These are phyloP conservation scores for Zea mays DNA, from an alignment of 176 grass and related monocot species.

Conservation along the genomic window DNA sequence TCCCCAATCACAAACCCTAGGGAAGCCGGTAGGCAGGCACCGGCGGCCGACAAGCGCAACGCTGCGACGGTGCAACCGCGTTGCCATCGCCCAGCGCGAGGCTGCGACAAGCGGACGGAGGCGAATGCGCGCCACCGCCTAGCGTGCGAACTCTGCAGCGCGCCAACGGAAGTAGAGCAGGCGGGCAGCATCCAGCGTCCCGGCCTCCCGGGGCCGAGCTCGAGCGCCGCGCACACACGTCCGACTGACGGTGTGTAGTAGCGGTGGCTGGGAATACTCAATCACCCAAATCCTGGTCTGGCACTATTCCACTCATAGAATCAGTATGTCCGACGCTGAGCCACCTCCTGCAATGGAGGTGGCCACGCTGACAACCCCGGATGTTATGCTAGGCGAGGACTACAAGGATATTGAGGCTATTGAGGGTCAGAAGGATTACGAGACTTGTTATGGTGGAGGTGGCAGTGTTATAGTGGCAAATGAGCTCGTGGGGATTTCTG, in stretches of 20 bases:
- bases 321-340: constrained; percentile 26
- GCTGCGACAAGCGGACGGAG: neutral
- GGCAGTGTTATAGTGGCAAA: constrained; percentile 5
- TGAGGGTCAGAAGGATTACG: constrained; percentile 13
- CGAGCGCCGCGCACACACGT: neutral
- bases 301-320: constrained; percentile 10
- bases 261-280: neutral
- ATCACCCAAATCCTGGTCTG: constrained; percentile 4
- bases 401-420: constrained; percentile 9
- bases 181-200: neutral
- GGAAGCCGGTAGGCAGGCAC: neutral
- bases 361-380: constrained; percentile 26
- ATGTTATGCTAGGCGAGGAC: neutral
- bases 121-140: neutral
- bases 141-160: neutral
- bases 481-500: neutral
- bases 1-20: neutral
- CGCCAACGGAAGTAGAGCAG: neutral
- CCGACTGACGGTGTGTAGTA: neutral
- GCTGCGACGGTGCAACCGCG: neutral
- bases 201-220: neutral
- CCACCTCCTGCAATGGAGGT: constrained; percentile 1
- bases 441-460: constrained; percentile 20
- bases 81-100: neutral
- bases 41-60: constrained; percentile 2